A percentile compares a stretch with the other conserved stretches of the same genome.
phyloP scores from a whole-genome alignment of 2,329 filamentous ascomycete genomes.

The Trichoderma polysporum region DNA sequence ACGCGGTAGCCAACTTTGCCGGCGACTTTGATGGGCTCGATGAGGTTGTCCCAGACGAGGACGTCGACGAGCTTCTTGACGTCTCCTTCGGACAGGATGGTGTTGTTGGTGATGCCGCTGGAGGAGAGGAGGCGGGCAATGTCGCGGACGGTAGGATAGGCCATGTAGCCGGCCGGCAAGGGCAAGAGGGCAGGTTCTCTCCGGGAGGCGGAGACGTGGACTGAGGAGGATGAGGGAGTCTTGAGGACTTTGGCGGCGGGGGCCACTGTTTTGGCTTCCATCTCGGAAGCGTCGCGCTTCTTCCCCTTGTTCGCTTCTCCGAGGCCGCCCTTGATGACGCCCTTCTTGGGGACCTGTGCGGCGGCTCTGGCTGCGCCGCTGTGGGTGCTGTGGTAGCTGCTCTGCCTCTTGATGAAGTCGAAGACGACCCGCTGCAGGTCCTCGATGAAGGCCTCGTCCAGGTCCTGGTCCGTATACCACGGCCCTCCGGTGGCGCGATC shows the following conservation, averaged over 20 bases:
- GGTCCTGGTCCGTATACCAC: conserved; percentile 89
- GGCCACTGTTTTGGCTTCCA: conserved; percentile 26
- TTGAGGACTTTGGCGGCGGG: conserved; percentile 26
- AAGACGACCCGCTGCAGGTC: conserved; percentile 72
- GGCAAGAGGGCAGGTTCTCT: conserved; percentile 48
- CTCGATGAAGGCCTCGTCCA: conserved; percentile 86
- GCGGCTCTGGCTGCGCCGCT: conserved; percentile 38
- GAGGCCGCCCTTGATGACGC: conserved; percentile 50
- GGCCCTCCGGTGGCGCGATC: conserved; percentile 90
- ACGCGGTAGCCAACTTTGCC: conserved; percentile 54
- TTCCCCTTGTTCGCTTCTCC: conserved; percentile 42
- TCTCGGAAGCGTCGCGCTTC: conserved; percentile 51
- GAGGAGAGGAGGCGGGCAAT: conserved; percentile 74
- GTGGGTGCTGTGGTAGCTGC: conserved; percentile 60
- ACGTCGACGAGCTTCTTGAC: conserved; percentile 85
- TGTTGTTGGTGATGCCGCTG: conserved; percentile 69
- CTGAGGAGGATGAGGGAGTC: conserved; percentile 20
- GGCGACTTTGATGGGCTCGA: conserved; percentile 63
- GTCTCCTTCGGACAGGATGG: conserved; percentile 68
- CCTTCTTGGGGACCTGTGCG: conserved; percentile 53
- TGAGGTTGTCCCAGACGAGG: conserved; percentile 80
- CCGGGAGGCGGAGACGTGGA: conserved; percentile 24
- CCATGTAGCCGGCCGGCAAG: conserved; percentile 65
- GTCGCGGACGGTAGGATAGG: conserved; percentile 77
- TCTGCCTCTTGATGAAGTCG: conserved; percentile 68